Evolutionary conservation across 495 filamentous ascomycete species (phyloP).

Genomic region (Talaromyces proteolyticus): DNA sequence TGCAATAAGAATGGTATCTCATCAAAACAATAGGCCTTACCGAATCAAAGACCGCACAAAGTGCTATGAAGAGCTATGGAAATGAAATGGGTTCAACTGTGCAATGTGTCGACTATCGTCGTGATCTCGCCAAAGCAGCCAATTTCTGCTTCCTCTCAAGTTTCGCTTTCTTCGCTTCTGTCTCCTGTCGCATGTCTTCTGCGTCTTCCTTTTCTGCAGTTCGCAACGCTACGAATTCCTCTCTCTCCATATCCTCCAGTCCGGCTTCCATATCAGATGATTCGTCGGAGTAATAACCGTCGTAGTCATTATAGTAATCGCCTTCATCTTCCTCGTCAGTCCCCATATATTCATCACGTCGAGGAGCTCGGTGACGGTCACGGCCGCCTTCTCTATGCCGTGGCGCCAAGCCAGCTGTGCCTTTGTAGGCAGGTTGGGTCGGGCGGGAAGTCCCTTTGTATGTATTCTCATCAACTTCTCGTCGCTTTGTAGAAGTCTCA

Average conservation of each 20-base stretch:
- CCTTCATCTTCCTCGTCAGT: conserved; percentile 45
- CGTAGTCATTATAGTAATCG: conserved; percentile 38
- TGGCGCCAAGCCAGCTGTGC: conserved; percentile 39
- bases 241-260: conserved; percentile 50
- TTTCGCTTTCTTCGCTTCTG: conserved; percentile 50
- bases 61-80: too few relatives aligned
- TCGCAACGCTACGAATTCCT: conserved; percentile 46
- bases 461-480: conserved; percentile 22
- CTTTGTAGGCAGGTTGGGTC: conserved; percentile 46
- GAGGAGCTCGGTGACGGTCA: conserved; percentile 18
- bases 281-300: conserved; percentile 49
- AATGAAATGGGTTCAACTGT: too few relatives aligned
- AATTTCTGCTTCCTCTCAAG: conserved; percentile 48
- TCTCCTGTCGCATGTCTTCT: conserved; percentile 47
- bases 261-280: conserved; percentile 65
- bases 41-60: too few relatives aligned
- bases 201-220: conserved; percentile 54
- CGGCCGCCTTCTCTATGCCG: conserved; percentile 16
- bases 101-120: conserved; percentile 13
- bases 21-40: background rate
- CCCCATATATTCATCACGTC: conserved; percentile 40
- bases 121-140: conserved; percentile 36
- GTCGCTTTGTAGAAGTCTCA: conserved; percentile 15
- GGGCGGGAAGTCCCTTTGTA: conserved; percentile 52
- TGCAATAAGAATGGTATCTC: conserved; percentile 1